Conservation (phyloP, 805 yeast genomes). For the Spathaspora girioi region DNA sequence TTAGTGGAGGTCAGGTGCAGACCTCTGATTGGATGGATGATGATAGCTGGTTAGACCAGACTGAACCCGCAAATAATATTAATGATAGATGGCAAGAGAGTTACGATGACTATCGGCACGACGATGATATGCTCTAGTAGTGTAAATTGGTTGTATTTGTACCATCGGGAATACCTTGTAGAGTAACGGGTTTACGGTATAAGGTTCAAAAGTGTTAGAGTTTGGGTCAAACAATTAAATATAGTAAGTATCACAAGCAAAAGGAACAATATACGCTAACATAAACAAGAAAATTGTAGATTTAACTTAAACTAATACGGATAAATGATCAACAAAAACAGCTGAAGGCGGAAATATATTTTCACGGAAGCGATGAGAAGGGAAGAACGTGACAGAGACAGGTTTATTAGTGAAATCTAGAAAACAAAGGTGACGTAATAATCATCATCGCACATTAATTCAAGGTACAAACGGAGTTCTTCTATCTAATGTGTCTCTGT, state of each 20-base stretch:
- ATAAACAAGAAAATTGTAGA: background rate
- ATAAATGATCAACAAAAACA: background rate
- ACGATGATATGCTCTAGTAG: conserved; percentile 27
- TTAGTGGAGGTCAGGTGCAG: conserved; percentile 39
- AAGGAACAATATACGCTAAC: background rate
- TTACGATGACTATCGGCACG: conserved; percentile 39
- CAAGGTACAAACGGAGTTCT: background rate
- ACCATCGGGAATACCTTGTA: conserved; percentile 3
- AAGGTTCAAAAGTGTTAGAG: background rate
- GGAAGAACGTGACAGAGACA: background rate
- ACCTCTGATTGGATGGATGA: conserved; percentile 35
- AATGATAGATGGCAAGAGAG: conserved; percentile 32
- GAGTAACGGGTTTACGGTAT: background rate
- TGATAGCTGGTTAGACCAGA: conserved; percentile 8
- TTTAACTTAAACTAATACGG: background rate
- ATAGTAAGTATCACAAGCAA: background rate
- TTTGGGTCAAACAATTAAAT: background rate
- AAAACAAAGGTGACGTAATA: background rate
- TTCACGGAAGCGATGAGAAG: background rate
- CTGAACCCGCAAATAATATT: conserved; percentile 15
- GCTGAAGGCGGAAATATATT: background rate
- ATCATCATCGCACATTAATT: background rate
- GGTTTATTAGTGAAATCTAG: background rate
- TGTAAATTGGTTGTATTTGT: conserved; percentile 4
- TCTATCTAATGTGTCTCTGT: background rate